Conservation (phyloP, 352 stramenopile genomes). For the Nothophytophthora sp. region DNA sequence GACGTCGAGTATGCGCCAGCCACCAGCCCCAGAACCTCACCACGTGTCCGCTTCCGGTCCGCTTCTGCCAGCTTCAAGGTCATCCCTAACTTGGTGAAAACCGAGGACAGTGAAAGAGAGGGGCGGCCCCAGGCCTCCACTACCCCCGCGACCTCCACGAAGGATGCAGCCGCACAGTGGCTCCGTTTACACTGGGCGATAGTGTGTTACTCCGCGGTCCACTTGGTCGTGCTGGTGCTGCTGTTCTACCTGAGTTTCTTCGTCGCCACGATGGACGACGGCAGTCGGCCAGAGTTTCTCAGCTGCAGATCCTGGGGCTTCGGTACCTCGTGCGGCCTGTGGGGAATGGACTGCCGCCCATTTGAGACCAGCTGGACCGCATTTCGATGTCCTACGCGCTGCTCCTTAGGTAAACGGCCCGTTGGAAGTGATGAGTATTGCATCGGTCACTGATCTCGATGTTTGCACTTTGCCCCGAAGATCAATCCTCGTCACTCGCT, state of each 20-base stretch:
- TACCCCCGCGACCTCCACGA: neutral
- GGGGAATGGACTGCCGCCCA: conserved; percentile 57
- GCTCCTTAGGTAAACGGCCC: conserved; percentile 47
- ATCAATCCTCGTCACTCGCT: conserved; percentile 62
- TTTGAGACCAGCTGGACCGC: conserved; percentile 63
- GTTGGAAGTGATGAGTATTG: neutral
- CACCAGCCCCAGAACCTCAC: too few species aligned
- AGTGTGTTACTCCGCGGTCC: conserved; percentile 47
- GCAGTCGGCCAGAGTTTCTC: conserved; percentile 51
- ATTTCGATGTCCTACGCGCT: conserved; percentile 72
- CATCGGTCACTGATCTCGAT: conserved; percentile 1
- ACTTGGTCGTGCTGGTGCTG: conserved; percentile 46
- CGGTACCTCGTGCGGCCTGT: conserved; percentile 60
- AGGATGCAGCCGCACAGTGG: conserved; percentile 11
- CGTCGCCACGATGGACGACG: conserved; percentile 56
- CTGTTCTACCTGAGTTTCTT: conserved; percentile 83
- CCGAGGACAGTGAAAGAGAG: conserved; percentile 2
- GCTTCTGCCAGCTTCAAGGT: too few species aligned
- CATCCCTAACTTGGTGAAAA: conserved; percentile 4
- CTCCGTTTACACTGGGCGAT: conserved; percentile 33
- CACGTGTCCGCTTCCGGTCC: too few species aligned
- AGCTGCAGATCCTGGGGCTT: conserved; percentile 72
- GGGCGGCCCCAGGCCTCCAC: neutral
- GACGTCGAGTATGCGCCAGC: too few species aligned
- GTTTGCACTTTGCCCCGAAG: conserved; percentile 16